phyloP scores from a whole-genome alignment of 2,329 filamentous ascomycete genomes.

The Talaromyces rugulosus region DNA sequence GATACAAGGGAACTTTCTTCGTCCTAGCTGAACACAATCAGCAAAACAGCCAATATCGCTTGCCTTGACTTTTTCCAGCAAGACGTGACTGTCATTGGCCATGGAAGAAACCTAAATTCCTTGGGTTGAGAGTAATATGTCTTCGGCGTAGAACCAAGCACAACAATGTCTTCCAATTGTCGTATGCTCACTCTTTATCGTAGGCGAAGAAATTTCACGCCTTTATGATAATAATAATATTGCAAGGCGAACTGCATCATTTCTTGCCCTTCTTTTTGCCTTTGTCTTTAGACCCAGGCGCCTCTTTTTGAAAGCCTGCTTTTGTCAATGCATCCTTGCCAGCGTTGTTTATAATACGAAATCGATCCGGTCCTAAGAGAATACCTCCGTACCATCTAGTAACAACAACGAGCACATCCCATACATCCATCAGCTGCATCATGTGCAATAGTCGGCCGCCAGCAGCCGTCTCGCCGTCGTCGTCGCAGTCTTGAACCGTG shows the following conservation, averaged over 20 bases:
- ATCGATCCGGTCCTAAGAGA: constrained; percentile 81
- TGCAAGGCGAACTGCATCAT: constrained; percentile 19
- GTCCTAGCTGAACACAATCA: too few species aligned
- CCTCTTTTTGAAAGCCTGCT: constrained; percentile 64
- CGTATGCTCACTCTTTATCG: not conserved
- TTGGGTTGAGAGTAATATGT: not conserved
- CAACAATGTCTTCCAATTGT: not conserved
- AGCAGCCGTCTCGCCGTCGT: constrained; percentile 92
- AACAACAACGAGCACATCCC: constrained; percentile 89
- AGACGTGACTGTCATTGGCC: too few species aligned
- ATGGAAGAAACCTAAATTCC: too few species aligned
- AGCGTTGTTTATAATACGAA: constrained; percentile 81
- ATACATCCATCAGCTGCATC: constrained; percentile 91
- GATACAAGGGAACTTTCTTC: too few species aligned
- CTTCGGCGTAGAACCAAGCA: not conserved
- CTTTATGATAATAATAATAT: not conserved
- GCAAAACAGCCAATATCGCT: too few species aligned
- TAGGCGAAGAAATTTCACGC: not conserved
- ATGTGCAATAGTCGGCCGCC: constrained; percentile 80
- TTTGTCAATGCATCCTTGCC: constrained; percentile 79
- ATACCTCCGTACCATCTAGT: constrained; percentile 94
- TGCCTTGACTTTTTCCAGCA: too few species aligned
- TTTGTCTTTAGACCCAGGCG: constrained; percentile 43
- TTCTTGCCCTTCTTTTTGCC: constrained; percentile 51
- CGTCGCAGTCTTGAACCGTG: constrained; percentile 83